These are phyloP conservation scores for Fonsecaea multimorphosa DNA, from an alignment of 2,329 filamentous ascomycete species.

Conservation along the genomic window DNA sequence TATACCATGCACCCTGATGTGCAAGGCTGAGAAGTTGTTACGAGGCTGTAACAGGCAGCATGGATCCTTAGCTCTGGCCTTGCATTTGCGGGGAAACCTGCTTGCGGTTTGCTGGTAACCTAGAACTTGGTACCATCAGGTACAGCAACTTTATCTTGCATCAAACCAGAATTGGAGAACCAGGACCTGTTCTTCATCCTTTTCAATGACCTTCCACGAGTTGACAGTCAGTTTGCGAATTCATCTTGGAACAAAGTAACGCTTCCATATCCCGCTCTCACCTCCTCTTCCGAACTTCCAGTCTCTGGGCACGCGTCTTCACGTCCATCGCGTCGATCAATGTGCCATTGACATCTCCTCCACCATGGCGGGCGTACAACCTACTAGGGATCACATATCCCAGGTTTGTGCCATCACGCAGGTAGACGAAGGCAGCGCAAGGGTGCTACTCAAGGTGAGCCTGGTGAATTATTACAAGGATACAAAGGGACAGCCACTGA, in stretches of 20 bases:
- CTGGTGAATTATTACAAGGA: not conserved
- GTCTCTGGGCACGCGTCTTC: not conserved
- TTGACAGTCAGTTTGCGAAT: not conserved
- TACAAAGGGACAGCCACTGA: not conserved
- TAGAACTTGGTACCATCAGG: not conserved
- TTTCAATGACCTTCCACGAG: not conserved
- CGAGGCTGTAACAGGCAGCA: too few relatives aligned
- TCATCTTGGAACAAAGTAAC: not conserved
- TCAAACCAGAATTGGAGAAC: not conserved
- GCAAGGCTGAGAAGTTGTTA: not conserved
- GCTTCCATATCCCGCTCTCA: not conserved
- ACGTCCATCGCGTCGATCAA: not conserved
- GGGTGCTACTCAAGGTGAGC: slow-evolving; percentile 30
- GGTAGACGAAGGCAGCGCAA: slow-evolving; percentile 27
- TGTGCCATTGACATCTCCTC: not conserved
- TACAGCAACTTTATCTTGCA: not conserved
- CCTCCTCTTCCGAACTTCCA: not conserved
- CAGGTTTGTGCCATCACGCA: slow-evolving; percentile 29
- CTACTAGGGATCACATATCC: slow-evolving; percentile 26
- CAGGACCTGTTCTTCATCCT: not conserved
- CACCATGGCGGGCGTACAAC: slow-evolving; percentile 29
- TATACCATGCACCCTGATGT: not conserved
- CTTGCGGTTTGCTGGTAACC: not conserved
- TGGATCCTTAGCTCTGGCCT: too few relatives aligned
- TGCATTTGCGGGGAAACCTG: slow-evolving; percentile 2